phyloP scores from a whole-genome alignment of 805 yeast genomes.

The Ogataea thermomethanolica region DNA sequence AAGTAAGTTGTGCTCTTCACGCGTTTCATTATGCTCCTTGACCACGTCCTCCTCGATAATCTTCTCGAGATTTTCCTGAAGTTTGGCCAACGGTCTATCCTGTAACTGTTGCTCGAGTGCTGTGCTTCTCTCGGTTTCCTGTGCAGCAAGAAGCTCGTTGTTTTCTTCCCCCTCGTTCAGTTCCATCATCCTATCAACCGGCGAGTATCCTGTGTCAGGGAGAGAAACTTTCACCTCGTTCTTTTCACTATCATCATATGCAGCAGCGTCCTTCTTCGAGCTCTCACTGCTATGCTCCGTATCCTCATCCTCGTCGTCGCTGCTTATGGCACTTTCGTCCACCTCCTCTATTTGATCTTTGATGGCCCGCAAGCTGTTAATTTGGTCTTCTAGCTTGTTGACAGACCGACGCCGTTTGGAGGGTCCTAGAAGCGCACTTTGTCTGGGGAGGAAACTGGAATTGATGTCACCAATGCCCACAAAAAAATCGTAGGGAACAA shows the following conservation, averaged over 20 bases:
- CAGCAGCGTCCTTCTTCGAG: constrained; percentile 9
- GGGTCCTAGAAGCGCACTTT: constrained; percentile 57
- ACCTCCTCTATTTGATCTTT: constrained; percentile 4
- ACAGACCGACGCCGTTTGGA: constrained; percentile 56
- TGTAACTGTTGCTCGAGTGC: constrained; percentile 75
- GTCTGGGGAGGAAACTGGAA: constrained; percentile 85
- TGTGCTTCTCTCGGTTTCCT: constrained; percentile 62
- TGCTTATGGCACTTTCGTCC: constrained; percentile 15
- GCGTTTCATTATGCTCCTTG: constrained; percentile 17
- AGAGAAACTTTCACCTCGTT: constrained; percentile 16
- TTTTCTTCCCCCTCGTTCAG: constrained; percentile 50
- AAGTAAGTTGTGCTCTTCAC: constrained; percentile 47
- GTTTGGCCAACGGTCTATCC: constrained; percentile 79
- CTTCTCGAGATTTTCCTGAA: constrained; percentile 69
- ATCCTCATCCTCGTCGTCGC: constrained; percentile 15
- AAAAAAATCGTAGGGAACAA: constrained; percentile 92
- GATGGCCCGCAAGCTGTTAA: constrained; percentile 25
- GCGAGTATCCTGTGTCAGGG: constrained; percentile 33
- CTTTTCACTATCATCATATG: constrained; percentile 24
- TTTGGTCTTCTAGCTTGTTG: constrained; percentile 50
- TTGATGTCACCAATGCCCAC: constrained; percentile 98
- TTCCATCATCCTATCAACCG: constrained; percentile 48
- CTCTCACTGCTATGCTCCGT: neutral
- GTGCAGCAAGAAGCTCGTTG: constrained; percentile 46
- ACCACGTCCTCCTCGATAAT: constrained; percentile 36